Percentiles rank a stretch among this genome's conserved stretches.
Evolutionary conservation across 805 yeast species (phyloP).

Genomic region (Isabelozyma gotoi): DNA sequence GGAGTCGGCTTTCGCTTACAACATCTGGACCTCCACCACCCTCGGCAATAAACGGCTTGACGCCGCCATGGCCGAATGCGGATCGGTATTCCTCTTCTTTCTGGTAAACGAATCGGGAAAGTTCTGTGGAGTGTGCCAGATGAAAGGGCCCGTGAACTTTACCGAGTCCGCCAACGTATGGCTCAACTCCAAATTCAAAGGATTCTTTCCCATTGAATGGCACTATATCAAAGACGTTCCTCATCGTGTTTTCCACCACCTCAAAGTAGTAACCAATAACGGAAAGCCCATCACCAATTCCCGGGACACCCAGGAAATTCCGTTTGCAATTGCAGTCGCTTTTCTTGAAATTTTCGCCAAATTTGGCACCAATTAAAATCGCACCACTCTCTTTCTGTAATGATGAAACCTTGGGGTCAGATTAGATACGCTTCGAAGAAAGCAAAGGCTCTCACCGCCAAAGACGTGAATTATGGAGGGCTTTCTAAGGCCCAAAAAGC

Average conservation of each 20-base stretch:
- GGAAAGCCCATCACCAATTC: constrained; percentile 55
- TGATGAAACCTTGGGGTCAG: not conserved
- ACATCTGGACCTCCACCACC: constrained; percentile 61
- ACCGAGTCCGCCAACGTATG: constrained; percentile 43
- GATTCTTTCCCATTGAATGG: constrained; percentile 57
- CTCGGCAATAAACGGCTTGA: constrained; percentile 54
- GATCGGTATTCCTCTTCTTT: constrained; percentile 49
- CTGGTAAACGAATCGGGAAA: constrained; percentile 59
- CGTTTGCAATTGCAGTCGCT: constrained; percentile 45
- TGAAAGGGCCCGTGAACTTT: constrained; percentile 40
- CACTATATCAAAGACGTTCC: constrained; percentile 49
- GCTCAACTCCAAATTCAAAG: constrained; percentile 50
- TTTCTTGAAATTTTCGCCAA: constrained; percentile 46
- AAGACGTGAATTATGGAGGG: constrained; percentile 34
- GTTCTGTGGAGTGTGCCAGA: constrained; percentile 59
- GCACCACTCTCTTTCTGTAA: not conserved
- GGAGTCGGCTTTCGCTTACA: constrained; percentile 45
- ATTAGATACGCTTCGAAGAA: constrained; percentile 4
- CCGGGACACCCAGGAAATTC: constrained; percentile 61
- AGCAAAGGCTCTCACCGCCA: constrained; percentile 13
- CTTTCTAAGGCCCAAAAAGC: constrained; percentile 61
- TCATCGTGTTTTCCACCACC: constrained; percentile 45
- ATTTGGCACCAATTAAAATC: constrained; percentile 6
- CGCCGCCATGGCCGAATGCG: constrained; percentile 34
- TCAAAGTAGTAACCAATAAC: constrained; percentile 46